These are phyloP conservation scores for Asclepias syriaca DNA, from an alignment of 257 asterid species.

Conservation along the genomic window DNA sequence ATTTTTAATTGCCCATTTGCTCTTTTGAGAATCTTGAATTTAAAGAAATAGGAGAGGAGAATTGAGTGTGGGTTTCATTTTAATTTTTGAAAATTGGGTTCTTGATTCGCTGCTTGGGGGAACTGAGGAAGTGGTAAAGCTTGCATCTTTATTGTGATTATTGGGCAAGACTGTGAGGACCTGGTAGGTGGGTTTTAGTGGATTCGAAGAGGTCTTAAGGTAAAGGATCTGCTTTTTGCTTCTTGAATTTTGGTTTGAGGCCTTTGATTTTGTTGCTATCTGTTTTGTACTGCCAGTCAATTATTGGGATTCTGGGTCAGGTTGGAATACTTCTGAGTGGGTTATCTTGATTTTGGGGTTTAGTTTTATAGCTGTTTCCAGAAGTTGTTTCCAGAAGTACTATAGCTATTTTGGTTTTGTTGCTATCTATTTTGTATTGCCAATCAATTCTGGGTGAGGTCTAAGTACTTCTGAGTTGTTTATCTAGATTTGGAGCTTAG, in stretches of 20 bases:
- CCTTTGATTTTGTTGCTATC: slow-evolving; percentile 2
- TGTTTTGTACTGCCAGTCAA: neutral
- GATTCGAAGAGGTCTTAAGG: neutral
- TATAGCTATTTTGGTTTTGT: neutral
- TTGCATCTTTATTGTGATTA: neutral
- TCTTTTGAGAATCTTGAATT: slow-evolving; percentile 2
- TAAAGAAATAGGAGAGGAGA: neutral
- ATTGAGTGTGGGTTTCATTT: neutral
- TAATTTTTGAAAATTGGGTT: neutral
- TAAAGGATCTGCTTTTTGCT: slow-evolving; percentile 6
- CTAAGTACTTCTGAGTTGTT: neutral
- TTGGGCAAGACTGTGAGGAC: neutral
- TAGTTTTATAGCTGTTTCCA: neutral
- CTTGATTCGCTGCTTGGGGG: slow-evolving; percentile 10
- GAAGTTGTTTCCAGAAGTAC: too few species aligned
- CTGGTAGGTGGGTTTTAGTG: neutral
- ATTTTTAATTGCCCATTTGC: neutral
- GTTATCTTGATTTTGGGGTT: neutral
- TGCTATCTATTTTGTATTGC: neutral
- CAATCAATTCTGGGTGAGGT: neutral
- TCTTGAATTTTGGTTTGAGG: neutral
- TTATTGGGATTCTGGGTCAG: neutral
- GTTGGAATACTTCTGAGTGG: neutral
- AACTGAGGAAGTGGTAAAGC: neutral
- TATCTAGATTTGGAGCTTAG: neutral